A percentile compares a stretch with the other conserved stretches of the same genome.
These are phyloP conservation scores for Scenedesmus sp. DNA, from an alignment of 163 green algal species.

Conservation along the genomic window DNA sequence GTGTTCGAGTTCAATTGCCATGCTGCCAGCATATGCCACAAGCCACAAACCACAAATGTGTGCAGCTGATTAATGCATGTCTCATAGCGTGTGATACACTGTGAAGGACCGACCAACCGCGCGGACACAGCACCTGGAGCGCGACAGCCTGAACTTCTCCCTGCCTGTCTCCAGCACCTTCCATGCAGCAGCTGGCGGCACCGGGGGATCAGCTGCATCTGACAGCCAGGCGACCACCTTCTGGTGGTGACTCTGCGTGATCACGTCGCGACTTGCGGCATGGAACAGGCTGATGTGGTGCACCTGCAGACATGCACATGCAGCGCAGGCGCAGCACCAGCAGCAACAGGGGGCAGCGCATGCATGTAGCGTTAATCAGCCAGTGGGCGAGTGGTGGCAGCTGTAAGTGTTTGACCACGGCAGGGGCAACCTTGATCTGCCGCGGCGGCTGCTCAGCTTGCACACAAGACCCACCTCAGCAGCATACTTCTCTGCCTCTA, in stretches of 20 bases:
- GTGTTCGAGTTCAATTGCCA: too few relatives aligned
- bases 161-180: slow-evolving; percentile 54
- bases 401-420: too few relatives aligned
- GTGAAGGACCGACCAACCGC: too few relatives aligned
- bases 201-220: slow-evolving; percentile 24
- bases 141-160: slow-evolving; percentile 46
- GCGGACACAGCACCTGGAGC: slow-evolving; percentile 20
- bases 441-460: too few relatives aligned
- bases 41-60: too few relatives aligned
- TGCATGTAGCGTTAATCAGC: too few relatives aligned
- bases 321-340: background rate
- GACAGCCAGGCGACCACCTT: slow-evolving; percentile 51
- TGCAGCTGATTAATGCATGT: too few relatives aligned
- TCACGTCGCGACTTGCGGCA: slow-evolving; percentile 16
- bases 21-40: too few relatives aligned
- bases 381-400: too few relatives aligned
- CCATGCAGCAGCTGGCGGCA: slow-evolving; percentile 10
- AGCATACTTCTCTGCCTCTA: too few relatives aligned
- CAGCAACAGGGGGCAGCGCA: background rate
- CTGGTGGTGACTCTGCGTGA: slow-evolving; percentile 29
- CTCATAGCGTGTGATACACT: too few relatives aligned
- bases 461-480: too few relatives aligned
- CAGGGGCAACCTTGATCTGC: background rate
- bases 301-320: slow-evolving; percentile 24
- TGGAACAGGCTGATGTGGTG: slow-evolving; percentile 53